These are phyloP conservation scores for Alectoria sarmentosa DNA, from an alignment of 495 filamentous ascomycete species.

Conservation along the genomic window DNA sequence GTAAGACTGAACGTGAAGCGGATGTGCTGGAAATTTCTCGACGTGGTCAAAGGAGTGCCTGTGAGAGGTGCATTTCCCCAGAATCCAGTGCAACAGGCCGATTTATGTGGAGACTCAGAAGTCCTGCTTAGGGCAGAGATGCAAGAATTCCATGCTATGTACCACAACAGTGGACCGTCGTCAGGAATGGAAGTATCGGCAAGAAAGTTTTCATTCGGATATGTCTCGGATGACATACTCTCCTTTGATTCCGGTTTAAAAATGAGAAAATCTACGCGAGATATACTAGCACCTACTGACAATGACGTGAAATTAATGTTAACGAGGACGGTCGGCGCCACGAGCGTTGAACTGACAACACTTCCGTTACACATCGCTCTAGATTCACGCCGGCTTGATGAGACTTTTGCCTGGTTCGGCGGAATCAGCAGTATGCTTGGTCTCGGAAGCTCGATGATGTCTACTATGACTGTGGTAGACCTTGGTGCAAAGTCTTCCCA, in stretches of 20 bases:
- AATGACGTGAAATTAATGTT: conserved; percentile 61
- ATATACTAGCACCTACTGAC: conserved; percentile 49
- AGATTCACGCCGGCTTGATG: conserved; percentile 76
- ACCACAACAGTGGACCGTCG: conserved; percentile 29
- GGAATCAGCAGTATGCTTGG: conserved; percentile 89
- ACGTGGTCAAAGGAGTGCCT: conserved; percentile 45
- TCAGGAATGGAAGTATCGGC: conserved; percentile 42
- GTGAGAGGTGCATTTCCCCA: not conserved
- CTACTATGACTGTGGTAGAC: conserved; percentile 52
- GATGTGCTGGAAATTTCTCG: conserved; percentile 57
- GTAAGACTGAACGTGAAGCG: conserved; percentile 40
- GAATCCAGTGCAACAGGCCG: not conserved
- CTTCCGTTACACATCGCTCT: conserved; percentile 70
- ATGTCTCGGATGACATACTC: conserved; percentile 63
- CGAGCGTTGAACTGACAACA: conserved; percentile 67
- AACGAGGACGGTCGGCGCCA: conserved; percentile 41
- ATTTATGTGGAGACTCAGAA: conserved; percentile 34
- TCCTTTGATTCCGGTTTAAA: conserved; percentile 61
- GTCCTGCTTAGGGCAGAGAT: conserved; percentile 45
- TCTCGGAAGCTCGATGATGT: conserved; percentile 75
- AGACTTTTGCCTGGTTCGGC: conserved; percentile 80
- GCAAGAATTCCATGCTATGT: conserved; percentile 36
- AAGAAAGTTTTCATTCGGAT: conserved; percentile 66
- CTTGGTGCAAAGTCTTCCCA: conserved; percentile 27
- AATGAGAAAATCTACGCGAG: conserved; percentile 65